Evolutionary conservation across 805 yeast genomes (phyloP).

Genomic region (Candida sithepensis): DNA sequence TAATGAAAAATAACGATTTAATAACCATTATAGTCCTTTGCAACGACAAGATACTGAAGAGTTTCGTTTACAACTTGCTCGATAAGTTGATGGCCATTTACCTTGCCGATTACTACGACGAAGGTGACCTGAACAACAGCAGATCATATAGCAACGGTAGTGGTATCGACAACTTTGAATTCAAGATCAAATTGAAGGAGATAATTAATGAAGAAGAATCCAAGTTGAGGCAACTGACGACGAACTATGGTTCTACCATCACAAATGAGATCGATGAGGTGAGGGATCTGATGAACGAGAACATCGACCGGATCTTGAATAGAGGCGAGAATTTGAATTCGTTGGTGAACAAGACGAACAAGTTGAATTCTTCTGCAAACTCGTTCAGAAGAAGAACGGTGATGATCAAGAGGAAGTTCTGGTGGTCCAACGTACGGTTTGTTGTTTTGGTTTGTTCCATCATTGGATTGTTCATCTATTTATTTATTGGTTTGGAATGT

Average conservation of each 20-base stretch:
- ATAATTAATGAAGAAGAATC: conserved; percentile 52
- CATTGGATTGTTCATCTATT: conserved; percentile 36
- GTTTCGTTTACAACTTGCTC: conserved; percentile 43
- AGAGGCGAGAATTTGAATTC: conserved; percentile 75
- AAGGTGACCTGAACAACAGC: neutral
- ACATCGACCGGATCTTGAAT: conserved; percentile 64
- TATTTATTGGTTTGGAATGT: conserved; percentile 48
- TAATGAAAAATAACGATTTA: conserved; percentile 41
- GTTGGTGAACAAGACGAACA: conserved; percentile 76
- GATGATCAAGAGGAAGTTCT: conserved; percentile 58
- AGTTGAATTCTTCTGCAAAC: conserved; percentile 61
- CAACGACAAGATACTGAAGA: conserved; percentile 40
- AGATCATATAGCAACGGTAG: neutral
- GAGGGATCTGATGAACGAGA: conserved; percentile 65
- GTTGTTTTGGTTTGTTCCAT: conserved; percentile 28
- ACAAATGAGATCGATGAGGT: conserved; percentile 62
- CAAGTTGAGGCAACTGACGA: conserved; percentile 39
- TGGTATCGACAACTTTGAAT: conserved; percentile 34
- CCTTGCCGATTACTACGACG: conserved; percentile 17
- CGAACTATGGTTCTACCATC: conserved; percentile 28
- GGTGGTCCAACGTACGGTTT: conserved; percentile 60
- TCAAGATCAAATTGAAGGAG: conserved; percentile 53
- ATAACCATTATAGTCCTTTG: conserved; percentile 50
- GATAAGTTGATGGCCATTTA: conserved; percentile 51
- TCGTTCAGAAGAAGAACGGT: conserved; percentile 69